Percentiles rank a stretch among this genome's conserved stretches.
These are phyloP conservation scores for Fusarium continuum DNA, from an alignment of 2,329 filamentous ascomycete species.

Conservation along the genomic window DNA sequence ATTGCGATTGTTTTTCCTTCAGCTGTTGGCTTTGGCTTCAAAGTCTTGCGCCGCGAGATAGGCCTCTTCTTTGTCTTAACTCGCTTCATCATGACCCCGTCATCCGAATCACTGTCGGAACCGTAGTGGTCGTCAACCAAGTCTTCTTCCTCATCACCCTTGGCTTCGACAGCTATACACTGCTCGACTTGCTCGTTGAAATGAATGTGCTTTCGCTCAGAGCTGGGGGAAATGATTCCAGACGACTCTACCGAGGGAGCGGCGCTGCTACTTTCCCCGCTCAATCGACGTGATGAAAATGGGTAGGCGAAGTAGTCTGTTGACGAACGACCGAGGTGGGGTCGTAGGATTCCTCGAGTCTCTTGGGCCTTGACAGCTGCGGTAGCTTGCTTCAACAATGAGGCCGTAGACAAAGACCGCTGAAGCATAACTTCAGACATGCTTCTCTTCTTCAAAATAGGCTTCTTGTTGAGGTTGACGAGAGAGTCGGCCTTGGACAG, in stretches of 20 bases:
- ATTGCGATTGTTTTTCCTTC: conserved; percentile 90
- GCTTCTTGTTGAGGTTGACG: conserved; percentile 75
- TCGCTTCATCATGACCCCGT: conserved; percentile 85
- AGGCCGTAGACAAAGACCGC: conserved; percentile 85
- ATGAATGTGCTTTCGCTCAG: conserved; percentile 85
- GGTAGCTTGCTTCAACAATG: conserved; percentile 87
- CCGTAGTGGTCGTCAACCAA: conserved; percentile 63
- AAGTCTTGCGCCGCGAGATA: conserved; percentile 49
- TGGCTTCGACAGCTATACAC: conserved; percentile 91
- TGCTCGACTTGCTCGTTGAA: conserved; percentile 97
- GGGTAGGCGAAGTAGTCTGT: conserved; percentile 76
- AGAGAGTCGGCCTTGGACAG: conserved; percentile 70
- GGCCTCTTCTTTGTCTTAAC: conserved; percentile 66
- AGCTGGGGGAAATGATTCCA: conserved; percentile 69
- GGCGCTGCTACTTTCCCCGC: conserved; percentile 68
- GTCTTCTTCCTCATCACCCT: conserved; percentile 79
- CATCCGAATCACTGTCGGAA: conserved; percentile 76
- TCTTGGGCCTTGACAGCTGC: conserved; percentile 87
- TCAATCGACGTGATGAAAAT: conserved; percentile 69
- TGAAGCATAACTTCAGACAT: conserved; percentile 97
- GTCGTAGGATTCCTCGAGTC: conserved; percentile 61
- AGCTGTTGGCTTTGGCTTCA: conserved; percentile 53
- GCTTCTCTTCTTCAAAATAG: conserved; percentile 94
- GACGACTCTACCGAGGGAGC: conserved; percentile 76
- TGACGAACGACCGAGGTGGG: conserved; percentile 67